These are phyloP conservation scores for Diutina mesorugosa DNA, from an alignment of 1,139 yeast species.

Conservation along the genomic window DNA sequence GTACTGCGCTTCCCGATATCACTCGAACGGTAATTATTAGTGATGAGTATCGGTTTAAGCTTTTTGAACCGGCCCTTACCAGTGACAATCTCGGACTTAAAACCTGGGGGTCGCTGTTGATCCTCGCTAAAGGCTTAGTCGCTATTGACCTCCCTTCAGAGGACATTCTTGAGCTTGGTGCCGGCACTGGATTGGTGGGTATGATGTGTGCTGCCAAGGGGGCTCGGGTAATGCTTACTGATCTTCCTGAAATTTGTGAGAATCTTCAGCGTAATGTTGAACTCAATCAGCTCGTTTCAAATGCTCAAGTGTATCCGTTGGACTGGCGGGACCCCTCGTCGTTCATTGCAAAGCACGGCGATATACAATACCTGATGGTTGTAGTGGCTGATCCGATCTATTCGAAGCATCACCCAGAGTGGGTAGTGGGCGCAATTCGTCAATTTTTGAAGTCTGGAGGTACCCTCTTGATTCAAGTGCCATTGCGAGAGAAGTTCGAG, in stretches of 20 bases:
- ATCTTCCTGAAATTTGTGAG: constrained; percentile 61
- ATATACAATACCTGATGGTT: constrained; percentile 36
- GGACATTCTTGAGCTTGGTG: constrained; percentile 67
- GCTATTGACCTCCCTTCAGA: constrained; percentile 12
- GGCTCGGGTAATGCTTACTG: constrained; percentile 50
- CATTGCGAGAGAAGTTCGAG: constrained; percentile 56
- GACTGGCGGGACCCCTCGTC: constrained; percentile 63
- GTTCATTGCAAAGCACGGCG: constrained; percentile 17
- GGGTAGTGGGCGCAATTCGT: constrained; percentile 50
- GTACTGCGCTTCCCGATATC: constrained; percentile 72
- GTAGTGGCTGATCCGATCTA: constrained; percentile 83
- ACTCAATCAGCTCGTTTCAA: constrained; percentile 27
- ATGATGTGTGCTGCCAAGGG: constrained; percentile 46
- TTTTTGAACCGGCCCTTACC: constrained; percentile 79
- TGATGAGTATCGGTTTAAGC: constrained; percentile 13
- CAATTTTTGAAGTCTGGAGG: constrained; percentile 30
- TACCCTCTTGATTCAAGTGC: constrained; percentile 56
- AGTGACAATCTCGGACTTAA: constrained; percentile 81
- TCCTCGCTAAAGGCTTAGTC: constrained; percentile 46
- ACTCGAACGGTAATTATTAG: constrained; percentile 25
- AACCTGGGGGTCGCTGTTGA: constrained; percentile 90
- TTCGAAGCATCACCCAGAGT: constrained; percentile 65
- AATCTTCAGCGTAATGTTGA: constrained; percentile 50
- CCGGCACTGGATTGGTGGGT: constrained; percentile 92
- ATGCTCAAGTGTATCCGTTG: constrained; percentile 33